Percentiles rank a stretch among this genome's conserved stretches.
Conservation (phyloP, 257 asterid genomes). For the Salvia splendens region DNA sequence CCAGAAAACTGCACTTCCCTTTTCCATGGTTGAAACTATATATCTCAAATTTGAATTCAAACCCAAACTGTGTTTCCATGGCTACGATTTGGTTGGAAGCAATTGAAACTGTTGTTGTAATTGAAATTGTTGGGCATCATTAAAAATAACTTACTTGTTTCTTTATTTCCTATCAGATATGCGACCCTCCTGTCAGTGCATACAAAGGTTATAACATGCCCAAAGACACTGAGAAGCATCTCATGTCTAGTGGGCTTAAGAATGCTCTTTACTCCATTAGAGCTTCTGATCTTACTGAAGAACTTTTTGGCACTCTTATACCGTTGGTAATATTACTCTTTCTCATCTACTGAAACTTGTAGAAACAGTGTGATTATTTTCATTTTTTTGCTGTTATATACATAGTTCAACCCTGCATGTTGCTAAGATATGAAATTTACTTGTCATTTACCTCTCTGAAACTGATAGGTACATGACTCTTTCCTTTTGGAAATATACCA, state of each 20-base stretch:
- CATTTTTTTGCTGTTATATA: constrained; percentile 18
- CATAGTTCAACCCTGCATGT: not conserved
- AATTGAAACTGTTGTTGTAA: not conserved
- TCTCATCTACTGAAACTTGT: constrained; percentile 5
- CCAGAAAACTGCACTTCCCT: not conserved
- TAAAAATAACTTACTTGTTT: constrained; percentile 24
- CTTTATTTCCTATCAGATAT: constrained; percentile 55
- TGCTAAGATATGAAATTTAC: not conserved
- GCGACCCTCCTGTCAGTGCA: constrained; percentile 94
- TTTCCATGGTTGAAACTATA: constrained; percentile 3
- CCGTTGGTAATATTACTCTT: constrained; percentile 19
- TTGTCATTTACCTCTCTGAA: not conserved
- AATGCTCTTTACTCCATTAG: constrained; percentile 83
- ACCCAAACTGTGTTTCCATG: not conserved
- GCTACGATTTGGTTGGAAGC: not conserved
- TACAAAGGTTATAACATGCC: constrained; percentile 81
- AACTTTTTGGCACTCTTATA: constrained; percentile 76
- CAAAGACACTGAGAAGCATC: constrained; percentile 84
- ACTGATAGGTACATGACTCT: no score
- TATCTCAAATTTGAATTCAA: not conserved
- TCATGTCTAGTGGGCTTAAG: constrained; percentile 78
- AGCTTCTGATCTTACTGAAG: constrained; percentile 75
- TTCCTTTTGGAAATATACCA: not conserved
- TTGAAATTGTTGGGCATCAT: constrained; percentile 21
- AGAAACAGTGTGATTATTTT: not conserved